Evolutionary conservation across 192 early-diverging fungal species (phyloP), one percentile per base, ranked within the genome.

Genomic region (Linnemannia schmuckeri): DNA sequence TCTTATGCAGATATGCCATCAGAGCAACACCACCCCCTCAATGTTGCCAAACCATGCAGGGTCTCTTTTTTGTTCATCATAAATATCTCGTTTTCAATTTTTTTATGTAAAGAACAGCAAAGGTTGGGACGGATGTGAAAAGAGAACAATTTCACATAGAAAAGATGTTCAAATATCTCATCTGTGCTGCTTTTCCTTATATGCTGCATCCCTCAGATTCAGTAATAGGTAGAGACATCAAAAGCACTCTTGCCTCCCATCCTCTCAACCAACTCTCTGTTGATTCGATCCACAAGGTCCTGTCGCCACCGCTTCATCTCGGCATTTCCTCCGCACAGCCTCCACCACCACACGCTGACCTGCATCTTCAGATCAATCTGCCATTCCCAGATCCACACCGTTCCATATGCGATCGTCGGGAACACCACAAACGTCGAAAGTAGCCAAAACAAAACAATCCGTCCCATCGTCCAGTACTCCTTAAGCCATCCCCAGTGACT

Each of bases 321-420:
- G 38, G 79, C 71, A 75, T 87, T 87, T 9, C 80, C 80, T 70
- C 85, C 85, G 44, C 76, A 77, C 18, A 87, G 17, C 66, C 75
- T 87, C 85, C 79, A 87, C 85, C 85, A 87, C 85, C 85, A 87
- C 22, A 87, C 79, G 30, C 78, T 66, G 33, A 87, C 78, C 63
- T 87, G 79, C 76, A 81, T 80, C 76, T 87, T 87, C 37, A 87
- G 68, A 63, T 81, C 79, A 66, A 87, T 77, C 44, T 87, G 85
- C 85, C 85, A 87, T 57, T 87, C 85, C 85, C 85, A 87, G 20
- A 87, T 66, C 79, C 79, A 87, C 0, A 87, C 85, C 2, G 85
- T 87, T 1, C 79, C 57, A 33, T 78, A 87, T 4, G 85, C 85
- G 2, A 78, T 71, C 38, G 76, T 78, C 2, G 85, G 80, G 57